A percentile compares a stretch with the other conserved stretches of the same genome.
Evolutionary conservation across 192 early-diverging fungal species (phyloP).

Genomic region (Podila epicladia): DNA sequence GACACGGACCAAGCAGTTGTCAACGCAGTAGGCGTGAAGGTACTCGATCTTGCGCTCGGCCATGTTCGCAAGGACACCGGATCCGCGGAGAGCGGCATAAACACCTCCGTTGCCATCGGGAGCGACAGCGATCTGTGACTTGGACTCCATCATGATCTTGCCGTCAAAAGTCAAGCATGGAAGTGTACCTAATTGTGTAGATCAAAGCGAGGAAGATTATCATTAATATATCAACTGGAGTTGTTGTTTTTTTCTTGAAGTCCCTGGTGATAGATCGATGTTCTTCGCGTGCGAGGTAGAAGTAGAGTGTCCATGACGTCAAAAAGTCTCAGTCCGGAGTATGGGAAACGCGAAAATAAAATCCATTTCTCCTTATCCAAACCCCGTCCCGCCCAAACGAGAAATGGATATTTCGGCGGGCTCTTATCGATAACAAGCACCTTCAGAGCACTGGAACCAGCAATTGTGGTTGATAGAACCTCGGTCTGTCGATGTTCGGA

Average conservation of each 20-base stretch:
- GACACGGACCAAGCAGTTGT: constrained; percentile 98
- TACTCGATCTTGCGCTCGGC: constrained; percentile 85
- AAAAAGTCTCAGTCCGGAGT: background rate
- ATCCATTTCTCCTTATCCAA: background rate
- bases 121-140: constrained; percentile 81
- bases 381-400: background rate
- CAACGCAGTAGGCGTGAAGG: constrained; percentile 96
- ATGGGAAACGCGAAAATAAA: background rate
- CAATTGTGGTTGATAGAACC: too few relatives aligned
- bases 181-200: constrained; percentile 70
- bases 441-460: too few relatives aligned
- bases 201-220: background rate
- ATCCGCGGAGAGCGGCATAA: constrained; percentile 89
- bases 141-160: constrained; percentile 90
- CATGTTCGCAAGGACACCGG: constrained; percentile 85
- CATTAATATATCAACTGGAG: background rate
- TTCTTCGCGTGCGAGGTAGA: too few relatives aligned
- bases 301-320: background rate
- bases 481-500: too few relatives aligned
- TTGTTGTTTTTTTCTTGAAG: background rate
- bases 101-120: constrained; percentile 96
- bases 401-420: too few relatives aligned
- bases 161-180: constrained; percentile 95
- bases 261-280: background rate
- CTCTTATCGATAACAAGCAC: too few relatives aligned